A percentile compares a stretch with the other conserved stretches of the same genome.
Evolutionary conservation across 176 grass and related monocot species (phyloP).

Genomic region (Puya raimondii): DNA sequence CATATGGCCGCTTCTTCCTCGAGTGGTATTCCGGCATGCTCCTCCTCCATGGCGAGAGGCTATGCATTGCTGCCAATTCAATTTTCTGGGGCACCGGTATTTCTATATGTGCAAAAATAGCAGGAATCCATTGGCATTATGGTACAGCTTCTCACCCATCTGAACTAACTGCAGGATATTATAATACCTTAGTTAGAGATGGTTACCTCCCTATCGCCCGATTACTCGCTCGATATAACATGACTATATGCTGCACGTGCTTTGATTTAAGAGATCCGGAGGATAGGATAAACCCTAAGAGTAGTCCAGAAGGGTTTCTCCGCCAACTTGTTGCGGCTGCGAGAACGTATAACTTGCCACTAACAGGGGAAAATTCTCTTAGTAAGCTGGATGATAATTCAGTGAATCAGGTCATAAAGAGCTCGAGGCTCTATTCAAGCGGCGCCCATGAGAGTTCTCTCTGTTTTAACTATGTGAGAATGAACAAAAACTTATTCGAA

Average conservation of each 20-base stretch:
- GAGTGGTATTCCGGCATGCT: conserved; percentile 79
- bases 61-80: conserved; percentile 42
- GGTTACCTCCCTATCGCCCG: conserved; percentile 65
- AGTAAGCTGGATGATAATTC: conserved; percentile 45
- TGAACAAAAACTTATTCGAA: conserved; percentile 65
- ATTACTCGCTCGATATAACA: conserved; percentile 51
- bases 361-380: conserved; percentile 54
- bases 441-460: conserved; percentile 41
- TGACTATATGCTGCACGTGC: conserved; percentile 42
- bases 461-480: conserved; percentile 79
- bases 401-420: conserved; percentile 54
- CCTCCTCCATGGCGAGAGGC: conserved; percentile 54
- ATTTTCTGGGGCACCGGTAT: conserved; percentile 46
- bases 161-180: conserved; percentile 70
- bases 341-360: conserved; percentile 43
- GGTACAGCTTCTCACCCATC: conserved; percentile 50
- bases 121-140: conserved; percentile 64
- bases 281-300: conserved; percentile 27
- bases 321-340: conserved; percentile 44
- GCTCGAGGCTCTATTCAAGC: conserved; percentile 49
- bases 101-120: conserved; percentile 52
- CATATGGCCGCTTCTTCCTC: conserved; percentile 56
- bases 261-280: conserved; percentile 50
- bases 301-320: conserved; percentile 66
- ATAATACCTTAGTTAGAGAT: conserved; percentile 62